Evolutionary conservation across 345 rosid genomes (phyloP).

Genomic region (Eucalyptus urophylla): DNA sequence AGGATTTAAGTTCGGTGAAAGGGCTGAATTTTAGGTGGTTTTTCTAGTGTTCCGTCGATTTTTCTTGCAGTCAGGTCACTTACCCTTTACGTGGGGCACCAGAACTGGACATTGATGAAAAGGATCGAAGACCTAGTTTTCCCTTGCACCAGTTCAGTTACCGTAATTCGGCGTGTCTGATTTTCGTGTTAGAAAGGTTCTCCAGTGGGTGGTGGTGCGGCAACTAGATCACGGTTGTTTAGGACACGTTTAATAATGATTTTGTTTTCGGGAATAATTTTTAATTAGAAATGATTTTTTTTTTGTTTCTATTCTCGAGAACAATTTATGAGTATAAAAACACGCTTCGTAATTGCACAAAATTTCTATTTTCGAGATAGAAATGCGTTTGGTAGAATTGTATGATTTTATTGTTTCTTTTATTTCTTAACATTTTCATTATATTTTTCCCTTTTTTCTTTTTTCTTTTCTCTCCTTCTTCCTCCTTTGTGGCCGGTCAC

Average conservation of each 20-base stretch:
- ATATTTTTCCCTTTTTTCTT: too few species aligned
- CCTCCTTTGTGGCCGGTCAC: too few species aligned
- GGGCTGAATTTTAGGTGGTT: background rate
- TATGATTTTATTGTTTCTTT: too few species aligned
- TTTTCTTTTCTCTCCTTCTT: too few species aligned
- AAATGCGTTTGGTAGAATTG: too few species aligned
- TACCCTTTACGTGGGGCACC: background rate
- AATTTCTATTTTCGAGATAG: too few species aligned
- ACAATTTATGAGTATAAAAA: too few species aligned
- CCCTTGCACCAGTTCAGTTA: background rate
- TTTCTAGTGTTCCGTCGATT: background rate
- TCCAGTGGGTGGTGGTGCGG: background rate
- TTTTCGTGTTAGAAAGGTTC: background rate
- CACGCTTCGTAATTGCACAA: accelerated
- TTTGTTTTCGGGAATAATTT: accelerated
- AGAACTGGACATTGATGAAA: background rate
- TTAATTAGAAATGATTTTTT: too few species aligned
- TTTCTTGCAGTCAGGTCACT: background rate
- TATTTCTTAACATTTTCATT: too few species aligned
- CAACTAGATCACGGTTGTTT: too few species aligned
- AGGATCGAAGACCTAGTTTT: background rate
- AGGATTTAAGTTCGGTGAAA: background rate
- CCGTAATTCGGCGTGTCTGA: background rate
- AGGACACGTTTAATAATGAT: accelerated
- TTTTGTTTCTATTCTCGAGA: accelerated